Base-by-base conservation (phyloP, 2,329 filamentous ascomycete species). In the Apiospora saccharicola region DNA sequence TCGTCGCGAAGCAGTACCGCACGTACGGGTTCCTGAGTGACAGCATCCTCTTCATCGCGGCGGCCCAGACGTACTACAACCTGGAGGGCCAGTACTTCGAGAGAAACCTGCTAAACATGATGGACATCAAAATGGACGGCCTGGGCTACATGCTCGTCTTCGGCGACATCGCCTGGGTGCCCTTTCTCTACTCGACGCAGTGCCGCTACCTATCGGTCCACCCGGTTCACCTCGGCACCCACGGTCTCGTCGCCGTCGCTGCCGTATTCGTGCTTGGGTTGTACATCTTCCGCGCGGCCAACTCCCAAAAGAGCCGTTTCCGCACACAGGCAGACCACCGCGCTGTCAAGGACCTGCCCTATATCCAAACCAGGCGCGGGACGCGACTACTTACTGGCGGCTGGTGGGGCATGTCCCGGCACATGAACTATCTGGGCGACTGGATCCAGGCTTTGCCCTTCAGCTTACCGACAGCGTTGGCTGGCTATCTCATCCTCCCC, bases 111-210 rank as follows among this genome's bases (percentile, higher is more conserved):
- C 85, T 98, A 75, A 98, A 95, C 1, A 98, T 94, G 44, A 98
- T 98, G 84, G 96, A 98, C 80, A 93, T 98, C 76, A 97, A 92
- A 70, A 94, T 91, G 61, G 96, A 98, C 77, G 96, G 96, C 5
- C 97, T 98, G 77, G 96, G 96, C 70, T 94, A 94, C 85, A 98
- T 98, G 96, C 88, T 98, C 46, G 87, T 94, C 1, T 98, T 98
- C 80, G 96, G 95, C 71, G 96, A 98, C 78, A 87, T 98, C 7
- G 93, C 93, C 74, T 98, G 96, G 96, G 89, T 98, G 3, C 96
- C 96, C 0, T 97, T 97, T 81, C 87, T 94, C 72, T 98, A 98
- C 86, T 93, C 91, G 26, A 86, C 94, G 46, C 95, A 97, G 82
- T 90, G 92, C 12, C 91, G 94, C 64, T 98, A 98, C 81, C 90